These are phyloP conservation scores for Hymenotorrendiella dingleyae DNA, from an alignment of 2,329 filamentous ascomycete species.

Conservation along the genomic window DNA sequence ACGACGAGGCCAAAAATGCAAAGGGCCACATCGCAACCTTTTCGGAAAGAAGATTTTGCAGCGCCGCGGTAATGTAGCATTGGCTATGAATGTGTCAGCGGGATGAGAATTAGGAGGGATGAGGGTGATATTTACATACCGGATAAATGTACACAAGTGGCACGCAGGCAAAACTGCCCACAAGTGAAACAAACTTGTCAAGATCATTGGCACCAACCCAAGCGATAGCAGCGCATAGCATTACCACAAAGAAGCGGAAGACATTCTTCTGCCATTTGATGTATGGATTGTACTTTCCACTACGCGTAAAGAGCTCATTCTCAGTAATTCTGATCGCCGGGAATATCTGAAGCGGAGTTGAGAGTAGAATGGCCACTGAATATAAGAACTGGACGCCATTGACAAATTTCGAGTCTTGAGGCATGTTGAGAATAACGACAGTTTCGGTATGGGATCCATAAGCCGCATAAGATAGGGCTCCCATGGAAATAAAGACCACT, in stretches of 20 bases:
- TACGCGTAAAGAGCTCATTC: constrained; percentile 87
- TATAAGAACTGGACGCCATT: constrained; percentile 96
- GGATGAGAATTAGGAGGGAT: neutral
- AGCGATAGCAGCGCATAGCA: constrained; percentile 77
- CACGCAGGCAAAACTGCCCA: constrained; percentile 96
- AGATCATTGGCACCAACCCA: constrained; percentile 90
- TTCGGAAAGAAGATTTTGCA: constrained; percentile 62
- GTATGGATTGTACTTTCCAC: constrained; percentile 94
- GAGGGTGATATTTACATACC: constrained; percentile 50
- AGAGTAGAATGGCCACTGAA: constrained; percentile 93
- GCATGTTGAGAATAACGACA: constrained; percentile 91
- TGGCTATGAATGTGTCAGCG: constrained; percentile 49
- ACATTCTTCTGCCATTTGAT: constrained; percentile 99
- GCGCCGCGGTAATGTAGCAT: constrained; percentile 83
- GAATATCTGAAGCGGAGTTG: constrained; percentile 94
- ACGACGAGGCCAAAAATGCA: constrained; percentile 77
- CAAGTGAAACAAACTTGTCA: constrained; percentile 94
- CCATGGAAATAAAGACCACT: constrained; percentile 82
- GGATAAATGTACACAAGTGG: constrained; percentile 97
- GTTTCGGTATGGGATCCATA: constrained; percentile 95
- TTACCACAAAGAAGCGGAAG: constrained; percentile 90
- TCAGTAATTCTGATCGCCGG: constrained; percentile 95
- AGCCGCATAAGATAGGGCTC: constrained; percentile 89
- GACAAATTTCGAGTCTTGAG: constrained; percentile 91
- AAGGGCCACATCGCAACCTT: constrained; percentile 65